Evolutionary conservation across 2,329 filamentous ascomycete species (phyloP).

Genomic region (Plenodomus biglobosus): DNA sequence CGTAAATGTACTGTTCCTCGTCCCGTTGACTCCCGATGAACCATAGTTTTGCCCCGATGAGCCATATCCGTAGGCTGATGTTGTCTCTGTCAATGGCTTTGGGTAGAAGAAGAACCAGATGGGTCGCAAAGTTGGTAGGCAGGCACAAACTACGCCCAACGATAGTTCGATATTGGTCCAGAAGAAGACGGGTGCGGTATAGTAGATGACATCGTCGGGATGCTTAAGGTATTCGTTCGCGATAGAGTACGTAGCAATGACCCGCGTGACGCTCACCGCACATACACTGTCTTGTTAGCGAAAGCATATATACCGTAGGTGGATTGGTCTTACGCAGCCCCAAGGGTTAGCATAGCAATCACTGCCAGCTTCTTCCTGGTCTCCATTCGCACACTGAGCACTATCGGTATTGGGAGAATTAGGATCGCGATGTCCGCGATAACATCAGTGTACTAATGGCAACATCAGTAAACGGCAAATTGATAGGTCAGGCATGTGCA

Average conservation of each 20-base stretch:
- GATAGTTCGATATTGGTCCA: constrained; percentile 36
- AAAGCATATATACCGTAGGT: background rate
- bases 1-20: constrained; percentile 13
- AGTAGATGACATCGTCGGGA: constrained; percentile 25
- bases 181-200: constrained; percentile 31
- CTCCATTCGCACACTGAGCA: constrained; percentile 21
- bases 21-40: constrained; percentile 15
- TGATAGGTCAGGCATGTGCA: no score
- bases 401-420: constrained; percentile 29
- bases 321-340: constrained; percentile 17
- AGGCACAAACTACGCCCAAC: constrained; percentile 26
- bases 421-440: constrained; percentile 26
- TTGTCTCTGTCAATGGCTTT: constrained; percentile 8
- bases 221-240: constrained; percentile 22
- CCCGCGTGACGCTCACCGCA: constrained; percentile 24
- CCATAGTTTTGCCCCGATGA: constrained; percentile 16
- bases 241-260: constrained; percentile 22
- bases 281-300: constrained; percentile 18
- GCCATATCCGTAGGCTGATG: constrained; percentile 13
- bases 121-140: constrained; percentile 28
- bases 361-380: constrained; percentile 24
- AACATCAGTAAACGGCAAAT: constrained; percentile 1
- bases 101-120: constrained; percentile 26
- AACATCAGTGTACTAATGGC: constrained; percentile 18
- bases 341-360: constrained; percentile 24